Percentiles rank a stretch among this genome's conserved stretches.
phyloP scores from a whole-genome alignment of 805 yeast genomes.

The Metschnikowia rubicola region DNA sequence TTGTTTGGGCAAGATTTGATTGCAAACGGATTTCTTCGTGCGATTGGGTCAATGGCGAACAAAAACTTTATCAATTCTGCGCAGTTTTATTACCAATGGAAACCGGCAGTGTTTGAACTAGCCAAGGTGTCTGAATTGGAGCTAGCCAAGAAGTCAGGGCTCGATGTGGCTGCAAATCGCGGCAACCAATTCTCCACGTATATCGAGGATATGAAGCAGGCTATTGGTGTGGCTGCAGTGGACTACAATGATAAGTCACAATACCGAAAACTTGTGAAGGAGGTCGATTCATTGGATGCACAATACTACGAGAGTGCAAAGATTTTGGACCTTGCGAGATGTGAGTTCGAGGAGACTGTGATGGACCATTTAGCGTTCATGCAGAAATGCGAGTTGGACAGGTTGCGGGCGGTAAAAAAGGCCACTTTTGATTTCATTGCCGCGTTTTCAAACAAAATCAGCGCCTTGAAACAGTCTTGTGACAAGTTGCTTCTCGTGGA shows the following conservation, averaged over 20 bases:
- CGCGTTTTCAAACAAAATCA: conserved; percentile 57
- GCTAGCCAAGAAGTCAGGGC: conserved; percentile 8
- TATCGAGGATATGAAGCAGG: conserved; percentile 44
- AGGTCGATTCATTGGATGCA: conserved; percentile 55
- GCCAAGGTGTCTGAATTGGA: conserved; percentile 23
- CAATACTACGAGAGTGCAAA: conserved; percentile 47
- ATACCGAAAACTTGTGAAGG: conserved; percentile 49
- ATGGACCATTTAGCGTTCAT: conserved; percentile 71
- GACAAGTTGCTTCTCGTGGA: conserved; percentile 64
- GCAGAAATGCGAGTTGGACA: conserved; percentile 80
- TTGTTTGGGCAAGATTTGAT: conserved; percentile 70
- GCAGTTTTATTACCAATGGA: conserved; percentile 79
- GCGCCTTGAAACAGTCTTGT: conserved; percentile 53
- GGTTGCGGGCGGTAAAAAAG: conserved; percentile 71
- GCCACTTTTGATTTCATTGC: conserved; percentile 71
- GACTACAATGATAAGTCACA: conserved; percentile 50
- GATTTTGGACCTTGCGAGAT: conserved; percentile 61
- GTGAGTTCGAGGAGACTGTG: conserved; percentile 69
- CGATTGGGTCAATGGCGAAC: conserved; percentile 59
- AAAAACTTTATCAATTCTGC: conserved; percentile 68
- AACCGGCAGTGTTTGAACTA: conserved; percentile 57
- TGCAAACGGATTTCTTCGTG: conserved; percentile 54
- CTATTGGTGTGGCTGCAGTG: conserved; percentile 40
- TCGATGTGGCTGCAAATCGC: conserved; percentile 15
- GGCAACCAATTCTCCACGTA: conserved; percentile 25